phyloP scores from a whole-genome alignment of 768 basidiomycete species.

The Crucibulum laeve region DNA sequence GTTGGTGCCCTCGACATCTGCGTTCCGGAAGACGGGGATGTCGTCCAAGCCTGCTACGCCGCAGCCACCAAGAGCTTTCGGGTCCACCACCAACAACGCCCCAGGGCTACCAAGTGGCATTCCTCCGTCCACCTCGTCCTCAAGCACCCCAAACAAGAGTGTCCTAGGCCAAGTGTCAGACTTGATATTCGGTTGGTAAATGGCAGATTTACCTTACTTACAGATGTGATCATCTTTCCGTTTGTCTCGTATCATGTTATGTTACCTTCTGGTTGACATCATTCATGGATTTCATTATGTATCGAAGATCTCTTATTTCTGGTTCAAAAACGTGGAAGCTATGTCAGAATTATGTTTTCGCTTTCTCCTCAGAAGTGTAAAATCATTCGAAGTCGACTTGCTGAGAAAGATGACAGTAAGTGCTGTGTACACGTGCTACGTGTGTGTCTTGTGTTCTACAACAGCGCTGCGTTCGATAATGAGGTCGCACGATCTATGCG shows the following conservation, averaged over 20 bases:
- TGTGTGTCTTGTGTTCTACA: too few relatives aligned
- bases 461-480: too few relatives aligned
- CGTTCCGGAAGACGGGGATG: conserved; percentile 52
- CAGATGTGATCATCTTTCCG: background rate
- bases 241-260: background rate
- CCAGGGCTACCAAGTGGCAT: conserved; percentile 6
- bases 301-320: too few relatives aligned
- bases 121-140: conserved; percentile 20
- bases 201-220: background rate
- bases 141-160: conserved; percentile 41
- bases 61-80: conserved; percentile 19
- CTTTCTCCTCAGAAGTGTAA: too few relatives aligned
- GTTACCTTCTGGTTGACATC: conserved; percentile 1
- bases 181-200: conserved; percentile 78
- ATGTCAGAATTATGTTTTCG: too few relatives aligned
- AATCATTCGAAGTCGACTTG: too few relatives aligned
- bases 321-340: too few relatives aligned
- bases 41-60: conserved; percentile 23
- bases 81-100: conserved; percentile 12
- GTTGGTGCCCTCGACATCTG: conserved; percentile 68
- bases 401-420: too few relatives aligned
- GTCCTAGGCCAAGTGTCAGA: conserved; percentile 74
- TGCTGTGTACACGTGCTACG: too few relatives aligned
- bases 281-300: too few relatives aligned
- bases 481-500: too few relatives aligned